A percentile compares a stretch with the other conserved stretches of the same genome.
phyloP scores from a whole-genome alignment of 2,329 filamentous ascomycete species.

The Thermothelomyces thermophilus region DNA sequence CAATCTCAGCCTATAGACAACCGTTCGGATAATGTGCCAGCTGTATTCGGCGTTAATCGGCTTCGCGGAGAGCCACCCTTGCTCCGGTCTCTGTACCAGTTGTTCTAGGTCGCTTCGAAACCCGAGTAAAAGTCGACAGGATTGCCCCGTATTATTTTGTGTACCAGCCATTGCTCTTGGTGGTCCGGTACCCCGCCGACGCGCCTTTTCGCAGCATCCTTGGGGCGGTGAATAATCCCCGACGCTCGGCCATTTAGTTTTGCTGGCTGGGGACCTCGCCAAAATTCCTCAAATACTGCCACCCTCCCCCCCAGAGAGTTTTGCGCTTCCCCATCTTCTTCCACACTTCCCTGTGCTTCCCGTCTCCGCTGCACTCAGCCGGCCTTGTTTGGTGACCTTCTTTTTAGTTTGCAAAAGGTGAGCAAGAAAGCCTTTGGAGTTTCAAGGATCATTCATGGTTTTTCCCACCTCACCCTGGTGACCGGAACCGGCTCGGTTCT shows the following conservation, averaged over 20 bases:
- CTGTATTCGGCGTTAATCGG: neutral
- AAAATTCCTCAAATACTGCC: conserved; percentile 28
- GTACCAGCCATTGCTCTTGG: neutral
- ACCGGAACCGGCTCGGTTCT: neutral
- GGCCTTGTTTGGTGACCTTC: conserved; percentile 8
- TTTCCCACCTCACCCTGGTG: neutral
- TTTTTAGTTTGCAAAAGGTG: conserved; percentile 12
- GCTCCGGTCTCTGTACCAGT: neutral
- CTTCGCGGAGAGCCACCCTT: neutral
- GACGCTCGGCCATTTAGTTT: conserved; percentile 21
- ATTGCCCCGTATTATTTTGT: conserved; percentile 16
- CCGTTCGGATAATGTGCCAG: too few relatives aligned
- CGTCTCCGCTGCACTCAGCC: conserved; percentile 8
- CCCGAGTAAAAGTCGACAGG: neutral
- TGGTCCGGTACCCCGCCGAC: conserved; percentile 19
- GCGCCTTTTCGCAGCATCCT: conserved; percentile 9
- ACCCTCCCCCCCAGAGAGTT: conserved; percentile 15
- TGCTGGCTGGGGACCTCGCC: conserved; percentile 11
- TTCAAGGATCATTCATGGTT: too few relatives aligned
- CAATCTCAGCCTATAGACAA: neutral
- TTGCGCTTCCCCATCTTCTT: conserved; percentile 18
- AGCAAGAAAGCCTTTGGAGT: too few relatives aligned
- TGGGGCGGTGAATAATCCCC: conserved; percentile 23
- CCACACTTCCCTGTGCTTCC: conserved; percentile 14
- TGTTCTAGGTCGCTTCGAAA: neutral